Base-by-base conservation (phyloP, 78 protist genomes). In the Chrysochromulina tobinii region DNA sequence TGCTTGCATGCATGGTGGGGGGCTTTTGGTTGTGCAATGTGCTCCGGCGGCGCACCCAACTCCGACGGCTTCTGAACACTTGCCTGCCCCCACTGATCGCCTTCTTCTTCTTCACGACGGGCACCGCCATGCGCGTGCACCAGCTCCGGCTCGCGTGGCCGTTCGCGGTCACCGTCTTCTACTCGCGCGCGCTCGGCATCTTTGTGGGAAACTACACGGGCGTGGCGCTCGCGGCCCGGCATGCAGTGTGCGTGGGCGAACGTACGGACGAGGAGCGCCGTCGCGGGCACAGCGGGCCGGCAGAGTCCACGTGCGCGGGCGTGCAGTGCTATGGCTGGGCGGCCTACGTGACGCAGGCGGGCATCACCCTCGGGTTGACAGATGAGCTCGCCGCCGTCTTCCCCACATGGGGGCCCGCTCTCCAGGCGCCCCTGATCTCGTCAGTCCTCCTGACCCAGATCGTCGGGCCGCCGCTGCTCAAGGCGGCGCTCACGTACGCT, bases 341-440 rank as follows among this genome's bases (percentile, higher is more conserved):
- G 14, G 66, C 67, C 66, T 55, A 55, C 64, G 48, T 79, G 51
- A 79, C 87, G 53, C 87, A 79, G 87, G 87, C 87, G 67, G 87
- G 87, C 58, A 3, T 79, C 67, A 17, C 87, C 25, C 87, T 79
- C 51, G 87, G 87, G 25, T 66, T 79, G 51, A 9, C 87, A 61
- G 14, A 2, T 18, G 87, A 79, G 87, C 53, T 79, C 50, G 61
- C 87, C 20, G 14, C 1, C 48, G 12, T 5, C 17, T 79, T 79
- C 14, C 51, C 11, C 17, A n/a, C 23, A 3, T 50, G 21, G 67
- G 67, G 58, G 20, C 51, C 58, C 50, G n/a, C n/a, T 4, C 18
- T 79, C 17, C 53, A 18, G 53, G 21, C 87, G 64, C 12, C 64
- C 66, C 27, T 50, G 14, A 23, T 79, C 64, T 18, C 87, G 59